Conservation (phyloP, 305 asterid species). For the Solanum aculeatissimum region DNA sequence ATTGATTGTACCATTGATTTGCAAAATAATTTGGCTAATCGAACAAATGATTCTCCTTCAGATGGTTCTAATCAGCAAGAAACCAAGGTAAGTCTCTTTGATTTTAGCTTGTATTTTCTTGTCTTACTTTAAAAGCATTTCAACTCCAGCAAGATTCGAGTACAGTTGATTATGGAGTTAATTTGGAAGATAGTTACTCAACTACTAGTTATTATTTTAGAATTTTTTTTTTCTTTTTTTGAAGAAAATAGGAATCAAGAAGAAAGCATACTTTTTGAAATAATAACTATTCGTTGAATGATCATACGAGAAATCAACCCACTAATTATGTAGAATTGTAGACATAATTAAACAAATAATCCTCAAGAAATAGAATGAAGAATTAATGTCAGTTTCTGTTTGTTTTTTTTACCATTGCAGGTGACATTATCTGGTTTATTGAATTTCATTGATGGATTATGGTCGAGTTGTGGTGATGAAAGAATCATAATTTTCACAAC, state of each 20-base stretch:
- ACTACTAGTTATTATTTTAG: background rate
- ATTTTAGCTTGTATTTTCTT: background rate
- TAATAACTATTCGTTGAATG: background rate
- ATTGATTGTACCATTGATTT: constrained; percentile 51
- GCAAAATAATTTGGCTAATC: constrained; percentile 23
- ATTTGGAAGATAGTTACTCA: background rate
- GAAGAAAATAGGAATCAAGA: background rate
- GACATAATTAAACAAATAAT: background rate
- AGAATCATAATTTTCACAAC: constrained; percentile 69
- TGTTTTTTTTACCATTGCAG: constrained; percentile 3
- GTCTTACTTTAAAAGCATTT: background rate
- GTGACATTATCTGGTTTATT: constrained; percentile 52
- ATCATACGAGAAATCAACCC: background rate
- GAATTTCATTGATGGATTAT: constrained; percentile 54
- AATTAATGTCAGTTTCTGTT: background rate
- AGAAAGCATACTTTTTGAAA: background rate
- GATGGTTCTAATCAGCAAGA: background rate
- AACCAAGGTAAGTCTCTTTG: constrained; percentile 16
- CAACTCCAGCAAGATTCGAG: background rate
- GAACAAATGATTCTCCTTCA: background rate
- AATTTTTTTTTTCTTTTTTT: no score
- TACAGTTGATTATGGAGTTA: background rate
- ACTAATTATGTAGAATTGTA: background rate
- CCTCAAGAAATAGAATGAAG: background rate
- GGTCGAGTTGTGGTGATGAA: constrained; percentile 71